These are phyloP conservation scores for Penicillium janthinellum DNA, from an alignment of 2,329 filamentous ascomycete species.

Conservation along the genomic window DNA sequence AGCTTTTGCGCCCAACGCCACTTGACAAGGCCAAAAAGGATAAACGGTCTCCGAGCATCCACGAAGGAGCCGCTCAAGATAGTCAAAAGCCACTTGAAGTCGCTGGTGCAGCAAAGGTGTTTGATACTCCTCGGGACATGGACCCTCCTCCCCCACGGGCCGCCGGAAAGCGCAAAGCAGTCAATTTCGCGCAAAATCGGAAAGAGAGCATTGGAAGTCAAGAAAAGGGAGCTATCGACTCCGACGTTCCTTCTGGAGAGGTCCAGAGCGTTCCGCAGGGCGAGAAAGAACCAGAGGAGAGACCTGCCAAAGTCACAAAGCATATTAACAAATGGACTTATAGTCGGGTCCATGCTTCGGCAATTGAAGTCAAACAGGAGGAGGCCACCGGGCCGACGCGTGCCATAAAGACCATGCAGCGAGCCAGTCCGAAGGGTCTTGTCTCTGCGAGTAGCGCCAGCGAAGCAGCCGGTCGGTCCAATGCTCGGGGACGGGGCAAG, in stretches of 20 bases:
- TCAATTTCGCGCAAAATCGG: slow-evolving; percentile 25
- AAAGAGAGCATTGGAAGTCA: not conserved
- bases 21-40: not conserved
- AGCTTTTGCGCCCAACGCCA: slow-evolving; percentile 3
- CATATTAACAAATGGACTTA: slow-evolving; percentile 26
- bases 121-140: slow-evolving; percentile 1
- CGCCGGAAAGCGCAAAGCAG: slow-evolving; percentile 26
- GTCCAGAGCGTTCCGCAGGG: slow-evolving; percentile 3
- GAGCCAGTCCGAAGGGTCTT: slow-evolving; percentile 32
- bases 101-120: not conserved
- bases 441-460: slow-evolving; percentile 32
- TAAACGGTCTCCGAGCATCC: not conserved
- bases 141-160: not conserved
- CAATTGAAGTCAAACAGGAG: slow-evolving; percentile 13
- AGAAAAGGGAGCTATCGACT: not conserved
- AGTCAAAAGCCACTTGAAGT: not conserved
- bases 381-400: slow-evolving; percentile 2
- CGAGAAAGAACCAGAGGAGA: slow-evolving; percentile 5
- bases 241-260: not conserved
- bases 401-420: slow-evolving; percentile 20
- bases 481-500: slow-evolving; percentile 18
- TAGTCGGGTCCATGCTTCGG: slow-evolving; percentile 24
- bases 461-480: slow-evolving; percentile 9
- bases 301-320: slow-evolving; percentile 15
- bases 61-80: not conserved